These are phyloP conservation scores for Amphicarpaea edgeworthii DNA, from an alignment of 306 rosid species.

Conservation along the genomic window DNA sequence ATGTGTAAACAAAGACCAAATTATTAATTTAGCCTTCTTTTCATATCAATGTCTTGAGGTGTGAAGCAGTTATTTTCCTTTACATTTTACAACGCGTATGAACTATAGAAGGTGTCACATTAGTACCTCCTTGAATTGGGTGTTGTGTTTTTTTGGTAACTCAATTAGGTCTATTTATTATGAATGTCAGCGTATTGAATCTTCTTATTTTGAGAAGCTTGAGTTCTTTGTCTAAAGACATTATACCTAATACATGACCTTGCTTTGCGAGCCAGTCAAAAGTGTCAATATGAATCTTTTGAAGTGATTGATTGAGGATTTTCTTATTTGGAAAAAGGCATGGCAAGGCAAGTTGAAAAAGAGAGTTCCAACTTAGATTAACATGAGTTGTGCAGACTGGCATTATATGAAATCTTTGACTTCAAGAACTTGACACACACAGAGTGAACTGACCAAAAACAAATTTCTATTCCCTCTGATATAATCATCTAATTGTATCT, in stretches of 20 bases:
- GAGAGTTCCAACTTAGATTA: constrained; percentile 11
- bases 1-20: not conserved
- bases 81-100: not conserved
- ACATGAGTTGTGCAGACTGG: not conserved
- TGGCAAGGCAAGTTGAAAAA: constrained; percentile 2
- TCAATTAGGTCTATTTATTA: not conserved
- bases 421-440: not conserved
- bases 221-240: too few relatives aligned
- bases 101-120: not conserved
- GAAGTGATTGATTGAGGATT: constrained; percentile 4
- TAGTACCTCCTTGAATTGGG: constrained; percentile 11
- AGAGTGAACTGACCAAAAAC: not conserved
- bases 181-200: constrained; percentile 33
- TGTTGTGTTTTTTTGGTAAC: not conserved
- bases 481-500: too few relatives aligned
- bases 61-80: constrained; percentile 12
- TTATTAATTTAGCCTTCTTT: not conserved
- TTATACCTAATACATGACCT: not conserved
- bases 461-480: too few relatives aligned
- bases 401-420: too few relatives aligned
- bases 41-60: not conserved
- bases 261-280: constrained; percentile 1
- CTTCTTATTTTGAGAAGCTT: constrained; percentile 6
- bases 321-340: not conserved
- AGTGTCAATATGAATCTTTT: not conserved